These are phyloP conservation scores for Rhodamnia rubescens DNA, from an alignment of 345 rosid genomes.

Conservation along the genomic window DNA sequence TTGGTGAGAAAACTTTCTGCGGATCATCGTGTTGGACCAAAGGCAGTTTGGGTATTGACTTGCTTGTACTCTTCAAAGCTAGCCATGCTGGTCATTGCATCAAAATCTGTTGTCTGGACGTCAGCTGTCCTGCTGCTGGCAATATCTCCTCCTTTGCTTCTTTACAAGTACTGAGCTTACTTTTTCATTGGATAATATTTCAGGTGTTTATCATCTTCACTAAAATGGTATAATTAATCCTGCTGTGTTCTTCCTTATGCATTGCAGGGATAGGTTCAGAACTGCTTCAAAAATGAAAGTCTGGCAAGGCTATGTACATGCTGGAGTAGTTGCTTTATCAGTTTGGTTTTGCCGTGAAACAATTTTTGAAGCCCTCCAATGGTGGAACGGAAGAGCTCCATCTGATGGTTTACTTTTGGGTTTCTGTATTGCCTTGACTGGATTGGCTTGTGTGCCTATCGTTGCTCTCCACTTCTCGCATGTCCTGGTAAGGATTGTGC, in stretches of 20 bases:
- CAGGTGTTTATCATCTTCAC: not conserved
- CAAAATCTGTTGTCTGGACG: constrained; percentile 83
- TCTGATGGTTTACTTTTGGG: constrained; percentile 96
- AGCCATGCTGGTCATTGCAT: constrained; percentile 75
- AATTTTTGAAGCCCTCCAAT: constrained; percentile 87
- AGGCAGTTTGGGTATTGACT: constrained; percentile 88
- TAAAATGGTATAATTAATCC: not conserved
- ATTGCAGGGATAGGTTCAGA: constrained; percentile 70
- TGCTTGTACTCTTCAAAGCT: constrained; percentile 90
- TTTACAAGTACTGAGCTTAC: constrained; percentile 52
- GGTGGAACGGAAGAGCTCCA: constrained; percentile 95
- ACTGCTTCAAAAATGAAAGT: constrained; percentile 85
- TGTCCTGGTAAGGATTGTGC: constrained; percentile 51
- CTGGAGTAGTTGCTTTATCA: constrained; percentile 64
- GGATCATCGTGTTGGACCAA: constrained; percentile 68
- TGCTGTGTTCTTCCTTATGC: constrained; percentile 8
- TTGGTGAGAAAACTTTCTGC: constrained; percentile 65
- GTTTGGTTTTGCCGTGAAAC: constrained; percentile 98
- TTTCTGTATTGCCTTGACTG: constrained; percentile 66
- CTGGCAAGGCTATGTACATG: constrained; percentile 96
- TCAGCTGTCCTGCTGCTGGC: constrained; percentile 80
- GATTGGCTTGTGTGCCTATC: constrained; percentile 86
- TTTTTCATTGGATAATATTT: not conserved
- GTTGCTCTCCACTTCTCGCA: constrained; percentile 91
- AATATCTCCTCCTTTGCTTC: constrained; percentile 82